Evolutionary conservation across 352 stramenopile species (phyloP).

Genomic region (Pythium apleroticum): DNA sequence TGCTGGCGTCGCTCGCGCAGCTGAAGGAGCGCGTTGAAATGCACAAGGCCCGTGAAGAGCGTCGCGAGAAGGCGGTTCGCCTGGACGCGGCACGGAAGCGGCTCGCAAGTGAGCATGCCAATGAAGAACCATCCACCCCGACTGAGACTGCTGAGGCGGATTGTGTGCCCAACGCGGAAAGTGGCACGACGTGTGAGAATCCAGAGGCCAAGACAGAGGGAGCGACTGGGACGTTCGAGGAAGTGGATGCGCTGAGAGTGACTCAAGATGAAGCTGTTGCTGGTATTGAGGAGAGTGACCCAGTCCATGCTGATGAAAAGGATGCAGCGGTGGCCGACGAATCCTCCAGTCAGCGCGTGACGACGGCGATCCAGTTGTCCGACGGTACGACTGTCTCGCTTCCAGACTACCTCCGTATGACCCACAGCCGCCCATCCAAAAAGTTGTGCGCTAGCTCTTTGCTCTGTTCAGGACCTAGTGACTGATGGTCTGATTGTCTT

Average conservation of each 20-base stretch:
- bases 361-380: slow-evolving; percentile 57
- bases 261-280: slow-evolving; percentile 12
- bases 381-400: slow-evolving; percentile 61
- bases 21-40: slow-evolving; percentile 60
- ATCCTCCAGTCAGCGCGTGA: slow-evolving; percentile 31
- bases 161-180: slow-evolving; percentile 15
- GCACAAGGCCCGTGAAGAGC: slow-evolving; percentile 68
- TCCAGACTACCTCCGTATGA: slow-evolving; percentile 61
- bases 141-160: background rate
- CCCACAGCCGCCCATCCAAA: slow-evolving; percentile 37
- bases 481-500: background rate
- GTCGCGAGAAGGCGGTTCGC: slow-evolving; percentile 54
- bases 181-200: slow-evolving; percentile 21
- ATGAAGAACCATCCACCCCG: slow-evolving; percentile 2
- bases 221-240: slow-evolving; percentile 14
- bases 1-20: slow-evolving; percentile 37
- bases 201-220: background rate
- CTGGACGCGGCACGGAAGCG: slow-evolving; percentile 48
- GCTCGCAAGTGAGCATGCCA: slow-evolving; percentile 26
- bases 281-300: slow-evolving; percentile 28
- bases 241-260: slow-evolving; percentile 12
- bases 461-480: background rate
- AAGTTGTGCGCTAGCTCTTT: slow-evolving; percentile 36
- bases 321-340: slow-evolving; percentile 36
- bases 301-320: slow-evolving; percentile 29